Evolutionary conservation across 805 yeast species (phyloP).

Genomic region (Wickerhamomyces mucosus): DNA sequence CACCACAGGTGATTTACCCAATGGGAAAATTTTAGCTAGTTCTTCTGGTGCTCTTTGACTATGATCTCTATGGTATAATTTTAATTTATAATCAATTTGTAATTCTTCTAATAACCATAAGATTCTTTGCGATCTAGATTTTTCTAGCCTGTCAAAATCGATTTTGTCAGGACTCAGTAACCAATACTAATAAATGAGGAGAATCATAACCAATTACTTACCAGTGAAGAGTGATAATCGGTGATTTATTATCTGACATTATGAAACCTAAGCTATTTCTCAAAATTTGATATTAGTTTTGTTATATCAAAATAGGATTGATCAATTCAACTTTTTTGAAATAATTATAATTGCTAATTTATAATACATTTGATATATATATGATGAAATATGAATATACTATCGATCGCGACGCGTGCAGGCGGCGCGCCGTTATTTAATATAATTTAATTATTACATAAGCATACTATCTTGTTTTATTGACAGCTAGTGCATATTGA

Average conservation of each 20-base stretch:
- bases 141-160: conserved; percentile 10
- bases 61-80: conserved; percentile 40
- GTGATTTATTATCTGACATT: conserved; percentile 3
- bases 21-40: conserved; percentile 44
- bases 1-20: conserved; percentile 56
- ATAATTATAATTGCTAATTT: neutral
- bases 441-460: too few species aligned
- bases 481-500: too few species aligned
- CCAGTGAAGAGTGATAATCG: conserved; percentile 16
- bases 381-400: too few species aligned
- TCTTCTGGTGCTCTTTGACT: conserved; percentile 40
- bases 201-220: too few species aligned
- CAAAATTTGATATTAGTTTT: neutral
- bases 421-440: too few species aligned
- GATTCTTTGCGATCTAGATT: conserved; percentile 52
- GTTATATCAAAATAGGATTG: neutral
- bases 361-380: too few species aligned
- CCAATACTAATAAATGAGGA: neutral
- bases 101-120: conserved; percentile 60
- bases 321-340: neutral
- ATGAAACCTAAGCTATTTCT: neutral
- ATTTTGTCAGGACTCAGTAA: neutral
- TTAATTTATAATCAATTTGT: conserved; percentile 42
- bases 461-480: too few species aligned
- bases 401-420: too few species aligned